Evolutionary conservation across 768 basidiomycete species (phyloP), one percentile per base, ranked within the genome.

Genomic region (Termitomyces sp.): DNA sequence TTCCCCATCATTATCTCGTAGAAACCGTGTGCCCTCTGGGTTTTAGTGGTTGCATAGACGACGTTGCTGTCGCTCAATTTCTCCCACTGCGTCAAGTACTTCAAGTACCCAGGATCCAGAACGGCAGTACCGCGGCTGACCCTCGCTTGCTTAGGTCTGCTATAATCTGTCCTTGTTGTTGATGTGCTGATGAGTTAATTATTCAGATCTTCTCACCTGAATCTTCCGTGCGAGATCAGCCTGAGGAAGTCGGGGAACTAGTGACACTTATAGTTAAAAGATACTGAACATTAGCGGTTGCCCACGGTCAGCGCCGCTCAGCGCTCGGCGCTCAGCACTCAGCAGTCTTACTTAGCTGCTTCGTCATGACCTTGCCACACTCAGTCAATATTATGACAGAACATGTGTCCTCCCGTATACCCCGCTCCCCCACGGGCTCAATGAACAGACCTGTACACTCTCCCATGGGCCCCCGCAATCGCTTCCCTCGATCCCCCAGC

Each of bases 311-410:
- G 34, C 17, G 14, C 26, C 28, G 21, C 47, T 17, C 30, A 44
- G 40, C 14, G 17, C 42, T 47, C 6, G 6, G 26, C 3, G 6
- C 26, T 28, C n/a, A n/a, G n/a, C n/a, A n/a, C n/a, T n/a, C n/a
- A n/a, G n/a, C n/a, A n/a, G 28, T 5, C 28, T 32, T 1, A 32
- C 9, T 10, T 10, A 2, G 30, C 10, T 9, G 30, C 30, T 32
- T 32, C 9, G 30, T 32, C 9, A 49, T 24, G 41, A 45, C 30
- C 43, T 47, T 43, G 21, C 43, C 40, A 49, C 58, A 30, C 42
- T 40, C 19, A 24, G 41, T 40, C 15, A 37, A 15, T 5, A 12
- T 37, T 55, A 65, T 70, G 67, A 64, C 70, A 66, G 71, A 70
- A 61, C 61, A 62, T 58, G 62, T 63, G 62, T 66, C 21, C 9